A percentile compares a stretch with the other conserved stretches of the same genome.
Conservation (phyloP, 1,139 yeast genomes). For the Scheffersomyces stambukii region DNA sequence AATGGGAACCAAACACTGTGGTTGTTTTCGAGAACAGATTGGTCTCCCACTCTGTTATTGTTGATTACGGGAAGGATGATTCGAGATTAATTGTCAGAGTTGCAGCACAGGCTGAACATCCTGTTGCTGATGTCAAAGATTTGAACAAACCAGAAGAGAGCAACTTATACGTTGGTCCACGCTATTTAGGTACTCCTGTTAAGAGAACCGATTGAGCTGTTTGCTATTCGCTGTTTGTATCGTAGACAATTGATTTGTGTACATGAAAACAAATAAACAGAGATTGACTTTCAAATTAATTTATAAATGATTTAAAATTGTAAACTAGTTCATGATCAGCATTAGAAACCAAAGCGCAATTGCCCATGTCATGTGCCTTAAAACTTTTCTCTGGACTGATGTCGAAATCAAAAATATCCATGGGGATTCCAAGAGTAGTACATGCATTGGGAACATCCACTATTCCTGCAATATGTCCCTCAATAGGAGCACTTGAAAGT, state of each 20-base stretch:
- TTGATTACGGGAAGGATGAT: conserved; percentile 53
- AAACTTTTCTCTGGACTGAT: conserved; percentile 34
- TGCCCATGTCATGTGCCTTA: conserved; percentile 21
- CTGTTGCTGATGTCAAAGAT: conserved; percentile 30
- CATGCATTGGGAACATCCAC: conserved; percentile 52
- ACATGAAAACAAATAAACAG: no score
- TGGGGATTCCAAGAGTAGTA: conserved; percentile 46
- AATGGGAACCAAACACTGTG: conserved; percentile 48
- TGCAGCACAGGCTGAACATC: conserved; percentile 59
- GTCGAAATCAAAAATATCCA: conserved; percentile 50
- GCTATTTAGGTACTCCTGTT: conserved; percentile 12
- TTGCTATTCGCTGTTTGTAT: no score
- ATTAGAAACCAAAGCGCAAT: not conserved
- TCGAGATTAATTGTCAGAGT: conserved; percentile 67
- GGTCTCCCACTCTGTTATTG: conserved; percentile 57
- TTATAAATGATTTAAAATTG: not conserved
- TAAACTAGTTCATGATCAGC: not conserved
- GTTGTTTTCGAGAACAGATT: conserved; percentile 73
- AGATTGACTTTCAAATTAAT: no score
- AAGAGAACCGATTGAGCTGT: no score
- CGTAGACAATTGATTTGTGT: no score
- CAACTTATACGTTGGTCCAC: conserved; percentile 12
- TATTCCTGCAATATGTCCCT: conserved; percentile 48
- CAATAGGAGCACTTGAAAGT: conserved; percentile 44
- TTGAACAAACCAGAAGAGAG: conserved; percentile 20